These are phyloP conservation scores for Macrophomina phaseolina DNA, from an alignment of 2,329 filamentous ascomycete genomes.

Conservation along the genomic window DNA sequence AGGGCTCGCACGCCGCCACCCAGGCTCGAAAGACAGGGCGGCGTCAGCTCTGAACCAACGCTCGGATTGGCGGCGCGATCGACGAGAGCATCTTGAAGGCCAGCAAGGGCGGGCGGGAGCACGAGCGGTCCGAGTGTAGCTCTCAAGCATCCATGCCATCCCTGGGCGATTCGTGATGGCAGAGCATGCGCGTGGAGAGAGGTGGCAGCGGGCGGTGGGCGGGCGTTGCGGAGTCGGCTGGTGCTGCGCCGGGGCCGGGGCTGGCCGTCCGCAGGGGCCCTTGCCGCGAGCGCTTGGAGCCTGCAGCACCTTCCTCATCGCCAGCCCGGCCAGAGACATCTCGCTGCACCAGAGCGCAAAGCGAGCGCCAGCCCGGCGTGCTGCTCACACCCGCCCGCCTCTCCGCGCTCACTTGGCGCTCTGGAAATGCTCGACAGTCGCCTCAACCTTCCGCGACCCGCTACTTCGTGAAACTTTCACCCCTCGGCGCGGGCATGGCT, in stretches of 20 bases:
- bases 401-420: neutral
- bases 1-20: slow-evolving; percentile 1
- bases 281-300: neutral
- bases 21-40: slow-evolving; percentile 19
- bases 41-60: slow-evolving; percentile 18
- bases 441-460: neutral
- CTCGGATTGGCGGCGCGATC: neutral
- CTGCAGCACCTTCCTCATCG: slow-evolving; percentile 1
- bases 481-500: neutral
- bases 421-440: neutral
- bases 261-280: neutral
- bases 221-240: neutral
- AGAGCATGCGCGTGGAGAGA: neutral
- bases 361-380: neutral
- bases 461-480: neutral
- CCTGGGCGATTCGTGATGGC: neutral
- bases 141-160: neutral
- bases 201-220: neutral
- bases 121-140: slow-evolving; percentile 2
- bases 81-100: neutral
- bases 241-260: neutral
- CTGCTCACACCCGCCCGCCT: neutral
- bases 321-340: neutral
- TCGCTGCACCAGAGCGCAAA: neutral
- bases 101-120: slow-evolving; percentile 22